These are phyloP conservation scores for Haplographium delicatum DNA, from an alignment of 495 filamentous ascomycete genomes.

Conservation along the genomic window DNA sequence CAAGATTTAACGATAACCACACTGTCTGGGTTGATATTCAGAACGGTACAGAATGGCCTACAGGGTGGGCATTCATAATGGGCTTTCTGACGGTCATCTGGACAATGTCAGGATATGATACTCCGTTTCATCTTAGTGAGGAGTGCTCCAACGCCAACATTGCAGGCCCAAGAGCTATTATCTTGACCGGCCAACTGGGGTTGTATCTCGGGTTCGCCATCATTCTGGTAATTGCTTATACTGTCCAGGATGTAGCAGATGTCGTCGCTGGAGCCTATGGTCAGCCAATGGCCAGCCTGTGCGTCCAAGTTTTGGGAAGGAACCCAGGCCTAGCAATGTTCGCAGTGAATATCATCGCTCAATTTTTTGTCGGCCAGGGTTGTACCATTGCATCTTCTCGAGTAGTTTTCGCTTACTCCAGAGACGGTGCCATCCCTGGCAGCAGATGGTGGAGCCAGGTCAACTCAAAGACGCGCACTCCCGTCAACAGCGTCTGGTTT, in stretches of 20 bases:
- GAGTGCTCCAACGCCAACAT: constrained; percentile 72
- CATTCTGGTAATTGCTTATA: constrained; percentile 71
- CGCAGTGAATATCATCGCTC: constrained; percentile 63
- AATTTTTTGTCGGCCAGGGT: constrained; percentile 61
- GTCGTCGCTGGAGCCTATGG: constrained; percentile 51
- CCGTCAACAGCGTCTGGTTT: constrained; percentile 70
- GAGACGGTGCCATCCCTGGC: constrained; percentile 53
- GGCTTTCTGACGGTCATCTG: constrained; percentile 60
- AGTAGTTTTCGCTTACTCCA: constrained; percentile 55
- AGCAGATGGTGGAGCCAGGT: constrained; percentile 47
- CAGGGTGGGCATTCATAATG: constrained; percentile 68
- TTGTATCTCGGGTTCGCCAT: constrained; percentile 67
- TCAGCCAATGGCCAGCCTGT: constrained; percentile 70
- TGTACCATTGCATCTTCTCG: constrained; percentile 57
- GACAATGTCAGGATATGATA: constrained; percentile 57
- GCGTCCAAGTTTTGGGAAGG: constrained; percentile 60
- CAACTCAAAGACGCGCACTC: constrained; percentile 52
- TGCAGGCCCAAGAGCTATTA: constrained; percentile 66
- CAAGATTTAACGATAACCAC: too few relatives aligned
- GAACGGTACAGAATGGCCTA: constrained; percentile 60
- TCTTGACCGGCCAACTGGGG: constrained; percentile 61
- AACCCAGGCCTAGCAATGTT: constrained; percentile 58
- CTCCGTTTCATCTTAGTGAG: constrained; percentile 67
- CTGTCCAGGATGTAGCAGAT: constrained; percentile 56
- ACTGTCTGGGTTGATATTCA: too few relatives aligned